Evolutionary conservation across 1,139 yeast species (phyloP), one percentile per base, ranked within the genome.

Genomic region (Lodderomyces pseudojiufengensis): DNA sequence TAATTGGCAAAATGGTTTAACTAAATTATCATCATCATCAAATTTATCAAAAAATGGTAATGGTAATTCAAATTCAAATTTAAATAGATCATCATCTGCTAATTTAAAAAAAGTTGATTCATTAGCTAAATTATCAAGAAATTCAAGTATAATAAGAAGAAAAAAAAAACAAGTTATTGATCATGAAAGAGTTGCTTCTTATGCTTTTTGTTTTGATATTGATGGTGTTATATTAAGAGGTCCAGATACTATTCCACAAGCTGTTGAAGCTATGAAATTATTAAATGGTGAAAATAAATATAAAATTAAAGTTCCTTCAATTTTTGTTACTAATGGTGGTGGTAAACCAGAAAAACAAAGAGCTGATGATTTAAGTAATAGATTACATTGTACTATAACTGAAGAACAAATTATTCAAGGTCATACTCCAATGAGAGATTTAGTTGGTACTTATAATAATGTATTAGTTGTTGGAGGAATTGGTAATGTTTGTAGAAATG

Each of bases 291-390:
- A 79, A 31, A 84, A 84, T 65, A 75, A 80, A 53, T 84, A 84
- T 65, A 77, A 83, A 55, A 80, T 84, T 50, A 78, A 76, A 48
- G 88, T 84, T n/a, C 95, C 95, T 3, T 83, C 82, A 50, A 83
- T 85, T 42, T 84, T 82, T 59, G 92, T 85, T 47, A 85, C 95
- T 29, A 85, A 85, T 55, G 95, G 95, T 47, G 95, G 95, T 48
- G 95, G 95, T 37, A 78, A 83, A 53, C 84, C 87, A 6, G 95
- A 85, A 54, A 61, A 69, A 44, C 80, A 73, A 14, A 67, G 95
- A 51, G 82, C 92, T 29, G 70, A 70, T 36, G 90, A 84, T 49
- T 68, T 85, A 51, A 67, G 80, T 25, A 65, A 72, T 35, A 63
- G 87, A 43, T 70, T 84, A 46, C 70, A 70, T n/a, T 63, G 73